Evolutionary conservation across 2,329 filamentous ascomycete species (phyloP).

Genomic region (Coniosporium tulheliwenetii): DNA sequence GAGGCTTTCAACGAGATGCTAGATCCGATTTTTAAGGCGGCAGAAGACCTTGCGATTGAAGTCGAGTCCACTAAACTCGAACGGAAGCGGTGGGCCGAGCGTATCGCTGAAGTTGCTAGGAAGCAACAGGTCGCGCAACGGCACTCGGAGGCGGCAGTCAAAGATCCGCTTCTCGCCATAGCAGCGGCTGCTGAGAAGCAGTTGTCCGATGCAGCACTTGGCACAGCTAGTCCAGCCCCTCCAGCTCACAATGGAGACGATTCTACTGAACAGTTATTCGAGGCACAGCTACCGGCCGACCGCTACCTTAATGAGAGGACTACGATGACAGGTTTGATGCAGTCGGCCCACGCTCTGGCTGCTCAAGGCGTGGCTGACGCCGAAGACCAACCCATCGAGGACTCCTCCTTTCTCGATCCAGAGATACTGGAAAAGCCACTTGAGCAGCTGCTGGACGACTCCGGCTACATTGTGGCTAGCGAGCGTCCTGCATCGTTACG

Average conservation of each 20-base stretch:
- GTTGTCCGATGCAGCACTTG: constrained; percentile 1
- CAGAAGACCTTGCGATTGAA: constrained; percentile 60
- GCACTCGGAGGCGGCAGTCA: constrained; percentile 14
- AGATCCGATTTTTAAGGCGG: constrained; percentile 67
- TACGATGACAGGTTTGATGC: too few relatives aligned
- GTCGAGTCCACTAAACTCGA: constrained; percentile 46
- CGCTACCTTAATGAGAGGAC: too few relatives aligned
- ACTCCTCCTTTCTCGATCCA: constrained; percentile 12
- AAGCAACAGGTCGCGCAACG: constrained; percentile 9
- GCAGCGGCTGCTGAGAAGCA: constrained; percentile 15
- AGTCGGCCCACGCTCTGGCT: too few relatives aligned
- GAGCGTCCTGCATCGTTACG: not conserved
- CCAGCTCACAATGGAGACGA: too few relatives aligned
- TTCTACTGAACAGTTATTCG: too few relatives aligned
- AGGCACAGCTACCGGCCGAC: too few relatives aligned
- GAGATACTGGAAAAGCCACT: constrained; percentile 21
- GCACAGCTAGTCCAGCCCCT: too few relatives aligned
- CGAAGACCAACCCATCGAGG: constrained; percentile 13
- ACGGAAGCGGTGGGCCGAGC: constrained; percentile 38
- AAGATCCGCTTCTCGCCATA: constrained; percentile 12
- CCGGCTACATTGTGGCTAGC: constrained; percentile 20
- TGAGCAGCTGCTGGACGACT: constrained; percentile 24
- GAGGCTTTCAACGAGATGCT: constrained; percentile 88
- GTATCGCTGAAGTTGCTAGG: constrained; percentile 17
- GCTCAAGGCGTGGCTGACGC: not conserved